A percentile compares a stretch with the other conserved stretches of the same genome.
phyloP scores from a whole-genome alignment of 306 rosid genomes.

The barrel medic (Medicago truncatula) region DNA sequence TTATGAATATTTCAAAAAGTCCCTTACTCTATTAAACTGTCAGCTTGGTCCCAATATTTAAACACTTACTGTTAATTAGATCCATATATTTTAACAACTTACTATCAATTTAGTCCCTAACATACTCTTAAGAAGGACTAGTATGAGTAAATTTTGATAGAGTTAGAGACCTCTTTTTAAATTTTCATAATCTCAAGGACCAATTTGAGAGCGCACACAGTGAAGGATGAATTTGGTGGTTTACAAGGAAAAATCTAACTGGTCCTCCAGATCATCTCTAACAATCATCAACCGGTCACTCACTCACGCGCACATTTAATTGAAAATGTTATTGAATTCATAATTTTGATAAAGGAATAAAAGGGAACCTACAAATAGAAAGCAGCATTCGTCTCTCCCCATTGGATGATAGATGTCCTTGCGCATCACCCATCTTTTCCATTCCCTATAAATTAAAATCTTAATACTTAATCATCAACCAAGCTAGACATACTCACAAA shows the following conservation, averaged over 20 bases:
- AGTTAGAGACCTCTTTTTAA: no score
- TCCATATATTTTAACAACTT: no score
- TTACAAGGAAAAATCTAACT: not conserved
- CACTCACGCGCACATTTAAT: constrained; percentile 20
- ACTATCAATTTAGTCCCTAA: no score
- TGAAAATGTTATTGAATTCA: constrained; percentile 33
- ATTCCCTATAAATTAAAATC: constrained; percentile 86
- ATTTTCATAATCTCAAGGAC: no score
- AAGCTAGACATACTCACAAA: constrained; percentile 53
- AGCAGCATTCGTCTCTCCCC: constrained; percentile 68
- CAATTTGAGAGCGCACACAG: no score
- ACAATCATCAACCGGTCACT: constrained; percentile 24
- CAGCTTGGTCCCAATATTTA: no score
- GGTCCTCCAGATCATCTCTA: constrained; percentile 37
- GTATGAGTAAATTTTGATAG: no score
- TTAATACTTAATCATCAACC: constrained; percentile 68
- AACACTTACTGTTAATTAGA: no score
- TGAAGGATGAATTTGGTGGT: no score
- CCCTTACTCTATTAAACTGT: no score
- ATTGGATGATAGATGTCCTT: constrained; percentile 56
- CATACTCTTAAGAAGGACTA: no score
- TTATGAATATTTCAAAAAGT: no score
- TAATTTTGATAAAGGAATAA: constrained; percentile 46
- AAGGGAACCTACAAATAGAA: constrained; percentile 69
- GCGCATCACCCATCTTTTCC: constrained; percentile 92